Evolutionary conservation across 192 early-diverging fungal species (phyloP), one percentile per base, ranked within the genome.

Genomic region (Coemansia sp.): DNA sequence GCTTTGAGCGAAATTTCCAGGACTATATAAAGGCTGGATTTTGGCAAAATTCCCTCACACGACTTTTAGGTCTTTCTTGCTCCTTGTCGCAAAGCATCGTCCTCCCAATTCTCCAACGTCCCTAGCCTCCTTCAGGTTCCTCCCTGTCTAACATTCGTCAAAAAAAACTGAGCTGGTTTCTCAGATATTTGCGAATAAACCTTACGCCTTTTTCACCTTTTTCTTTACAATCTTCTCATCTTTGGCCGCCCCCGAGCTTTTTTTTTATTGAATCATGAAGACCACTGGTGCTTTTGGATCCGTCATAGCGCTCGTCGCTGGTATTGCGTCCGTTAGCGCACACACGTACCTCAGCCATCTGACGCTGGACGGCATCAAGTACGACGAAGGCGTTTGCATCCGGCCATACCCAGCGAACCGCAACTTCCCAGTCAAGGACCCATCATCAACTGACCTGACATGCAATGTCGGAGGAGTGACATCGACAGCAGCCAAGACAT

Each of bases 321-420:
- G 62, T 37, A 57, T 70, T 29, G 51, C 56, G 12, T 29, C 15
- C 9, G 48, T 71, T 53, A 68, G 57, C 40, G 72, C 72, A 2
- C 72, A 75, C 59, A 75, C 72, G 3, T 70, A 75, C 25, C 40
- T 75, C n/a, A 60, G 63, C 59, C 64, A 61, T 33, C 25, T 75
- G 23, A 56, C 62, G 39, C 42, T 75, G 12, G 68, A 61, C 39
- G 63, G 72, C 30, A 46, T 46, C 25, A 30, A 59, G 58, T 39
- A 49, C 5, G 33, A 26, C 21, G 67, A 68, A 31, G 72, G 72
- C 25, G 39, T 70, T 57, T 75, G 72, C 62, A 68, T 75, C 39
- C 67, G 72, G 33, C 63, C 63, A 12, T 75, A 70, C 59, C 58
- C 59, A 16, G 12, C 39, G 12, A 64, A 68, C 49, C 66, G 66